Evolutionary conservation across 805 yeast species (phyloP), one percentile per base, ranked within the genome.

Genomic region (Teunomyces tritomae): DNA sequence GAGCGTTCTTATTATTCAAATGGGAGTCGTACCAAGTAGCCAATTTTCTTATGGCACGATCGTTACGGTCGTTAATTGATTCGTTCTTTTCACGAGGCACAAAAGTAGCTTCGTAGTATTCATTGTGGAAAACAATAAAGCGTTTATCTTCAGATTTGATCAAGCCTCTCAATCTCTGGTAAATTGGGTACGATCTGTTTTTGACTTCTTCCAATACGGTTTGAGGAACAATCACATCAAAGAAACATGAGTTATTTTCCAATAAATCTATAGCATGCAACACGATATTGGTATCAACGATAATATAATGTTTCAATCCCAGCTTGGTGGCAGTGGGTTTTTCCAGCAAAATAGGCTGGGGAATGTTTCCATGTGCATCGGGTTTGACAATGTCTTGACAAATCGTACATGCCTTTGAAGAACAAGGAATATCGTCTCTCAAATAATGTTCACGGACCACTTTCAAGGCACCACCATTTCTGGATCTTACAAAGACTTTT

Each of bases 191-290:
- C 44, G 96, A 88, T 59, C 85, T 77, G 62, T 89, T 89, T 54
- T 89, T 81, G 8, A 92, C 96, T 65, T 94, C 98, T 56, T 95
- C 97, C 30, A 94, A 73, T 2, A 89, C 97, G 5, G 96, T 87
- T 64, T 94, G 99, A 1, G 98, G 96, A n/a, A 94, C 72, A 48
- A 94, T 85, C 13, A 91, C 96, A 67, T 94, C 98, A 59, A 78
- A 85, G 60, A 94, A 88, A 46, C 87, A 85, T 28, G 79, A 76
- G 16, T 76, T 75, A 57, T 82, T 84, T 65, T 94, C 99, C 47
- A 94, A 70, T 49, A 94, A 70, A 65, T 94, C 99, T 52, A 94
- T 92, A 5, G 96, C 92, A 61, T 84, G 87, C 51, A 94, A 70
- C 1, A 87, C 85, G 54, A 94, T 84, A 61, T 94, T 92, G 2